These are phyloP conservation scores for Sorghum bicolor DNA, from an alignment of 176 grass and related monocot species.

Conservation along the genomic window DNA sequence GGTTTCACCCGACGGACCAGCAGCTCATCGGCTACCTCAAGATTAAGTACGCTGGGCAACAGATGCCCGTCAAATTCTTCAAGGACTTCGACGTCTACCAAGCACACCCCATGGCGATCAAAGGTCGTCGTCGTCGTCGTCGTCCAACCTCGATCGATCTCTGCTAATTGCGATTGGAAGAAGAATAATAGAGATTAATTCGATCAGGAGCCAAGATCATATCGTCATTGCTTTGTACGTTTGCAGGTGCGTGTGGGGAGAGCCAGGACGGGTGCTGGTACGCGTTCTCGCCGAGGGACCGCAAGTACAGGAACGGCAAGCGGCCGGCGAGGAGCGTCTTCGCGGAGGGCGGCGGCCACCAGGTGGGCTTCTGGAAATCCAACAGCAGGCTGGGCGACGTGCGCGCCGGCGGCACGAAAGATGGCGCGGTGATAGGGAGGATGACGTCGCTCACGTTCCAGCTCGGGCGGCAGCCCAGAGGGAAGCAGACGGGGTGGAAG, in stretches of 20 bases:
- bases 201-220: no score
- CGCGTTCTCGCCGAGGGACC: conserved; percentile 21
- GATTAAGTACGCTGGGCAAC: not conserved
- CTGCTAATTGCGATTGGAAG: no score
- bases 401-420: rapidly evolving
- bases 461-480: not conserved
- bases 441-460: conserved; percentile 5
- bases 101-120: not conserved
- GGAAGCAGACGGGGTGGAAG: conserved; percentile 22
- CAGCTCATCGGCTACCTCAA: conserved; percentile 22
- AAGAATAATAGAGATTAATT: no score
- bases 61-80: conserved; percentile 29
- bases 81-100: conserved; percentile 6
- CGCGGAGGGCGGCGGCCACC: not conserved
- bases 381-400: not conserved
- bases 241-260: not conserved
- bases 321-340: conserved; percentile 11
- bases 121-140: not conserved
- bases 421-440: not conserved
- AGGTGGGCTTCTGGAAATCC: conserved; percentile 28
- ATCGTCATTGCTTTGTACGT: no score
- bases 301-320: not conserved
- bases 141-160: not conserved
- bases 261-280: conserved; percentile 19
- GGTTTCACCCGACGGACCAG: not conserved